Evolutionary conservation across 129 eudicot genomes (phyloP).

Genomic region (Daucus carota): DNA sequence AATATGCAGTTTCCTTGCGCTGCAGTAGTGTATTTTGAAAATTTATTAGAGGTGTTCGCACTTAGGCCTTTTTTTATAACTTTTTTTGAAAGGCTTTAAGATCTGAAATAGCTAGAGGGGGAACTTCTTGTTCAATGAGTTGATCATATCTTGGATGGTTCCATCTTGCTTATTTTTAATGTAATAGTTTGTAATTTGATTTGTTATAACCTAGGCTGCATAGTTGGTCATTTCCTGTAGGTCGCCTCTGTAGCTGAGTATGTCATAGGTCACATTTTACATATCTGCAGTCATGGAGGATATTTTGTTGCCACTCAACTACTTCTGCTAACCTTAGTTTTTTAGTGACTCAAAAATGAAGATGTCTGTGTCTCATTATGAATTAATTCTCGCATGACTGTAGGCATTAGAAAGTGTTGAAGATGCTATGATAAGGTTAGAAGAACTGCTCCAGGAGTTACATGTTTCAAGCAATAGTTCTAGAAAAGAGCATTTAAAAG

Average conservation of each 20-base stretch:
- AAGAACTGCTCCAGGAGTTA: slow-evolving; percentile 79
- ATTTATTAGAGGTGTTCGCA: too few relatives aligned
- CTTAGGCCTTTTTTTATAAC: too few relatives aligned
- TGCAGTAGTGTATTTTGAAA: too few relatives aligned
- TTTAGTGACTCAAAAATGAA: background rate
- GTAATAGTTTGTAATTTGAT: background rate
- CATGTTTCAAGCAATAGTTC: slow-evolving; percentile 81
- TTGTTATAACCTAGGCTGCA: background rate
- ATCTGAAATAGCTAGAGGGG: too few relatives aligned
- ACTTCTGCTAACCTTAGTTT: background rate
- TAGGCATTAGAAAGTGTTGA: slow-evolving; percentile 94
- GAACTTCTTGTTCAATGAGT: too few relatives aligned
- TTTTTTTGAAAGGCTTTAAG: too few relatives aligned
- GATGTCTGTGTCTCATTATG: background rate
- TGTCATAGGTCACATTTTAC: background rate
- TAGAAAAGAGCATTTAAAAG: slow-evolving; percentile 81
- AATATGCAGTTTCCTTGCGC: too few relatives aligned
- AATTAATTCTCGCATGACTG: slow-evolving; percentile 4
- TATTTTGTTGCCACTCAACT: background rate
- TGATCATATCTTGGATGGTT: too few relatives aligned
- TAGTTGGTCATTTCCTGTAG: background rate
- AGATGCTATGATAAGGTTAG: slow-evolving; percentile 75
- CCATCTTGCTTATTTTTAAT: background rate
- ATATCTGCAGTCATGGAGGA: background rate
- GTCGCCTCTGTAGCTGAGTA: too few relatives aligned